Conservation (phyloP, 2,329 filamentous ascomycete genomes). For the Pestalotiopsis sp. region DNA sequence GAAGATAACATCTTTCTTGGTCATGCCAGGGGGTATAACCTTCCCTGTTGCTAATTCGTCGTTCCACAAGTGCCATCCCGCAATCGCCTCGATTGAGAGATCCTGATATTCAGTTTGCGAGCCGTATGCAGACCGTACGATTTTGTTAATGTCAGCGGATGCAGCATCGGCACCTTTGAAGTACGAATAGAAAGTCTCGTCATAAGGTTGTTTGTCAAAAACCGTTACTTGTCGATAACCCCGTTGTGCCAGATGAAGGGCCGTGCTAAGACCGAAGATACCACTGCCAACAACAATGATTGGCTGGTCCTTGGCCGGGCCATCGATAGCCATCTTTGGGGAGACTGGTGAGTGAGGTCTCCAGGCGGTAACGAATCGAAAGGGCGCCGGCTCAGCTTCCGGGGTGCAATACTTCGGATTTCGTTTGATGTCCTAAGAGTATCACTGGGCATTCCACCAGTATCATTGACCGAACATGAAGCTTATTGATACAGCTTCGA, state of each 20-base stretch:
- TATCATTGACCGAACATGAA: background rate
- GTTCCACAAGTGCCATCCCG: conserved; percentile 46
- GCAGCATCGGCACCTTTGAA: conserved; percentile 35
- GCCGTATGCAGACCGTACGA: conserved; percentile 43
- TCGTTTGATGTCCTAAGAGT: background rate
- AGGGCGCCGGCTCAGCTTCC: too few relatives aligned
- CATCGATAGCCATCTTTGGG: background rate
- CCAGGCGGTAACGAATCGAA: too few relatives aligned
- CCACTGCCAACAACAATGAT: conserved; percentile 42
- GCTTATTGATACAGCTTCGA: background rate
- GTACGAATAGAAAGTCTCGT: conserved; percentile 40
- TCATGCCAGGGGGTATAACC: conserved; percentile 37
- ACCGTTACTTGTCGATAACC: conserved; percentile 49
- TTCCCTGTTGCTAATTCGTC: conserved; percentile 29
- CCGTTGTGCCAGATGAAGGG: conserved; percentile 40
- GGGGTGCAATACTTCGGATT: too few relatives aligned
- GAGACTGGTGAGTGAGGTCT: too few relatives aligned
- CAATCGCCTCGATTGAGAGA: conserved; percentile 41
- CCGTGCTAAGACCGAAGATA: conserved; percentile 41
- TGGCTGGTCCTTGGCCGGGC: conserved; percentile 11
- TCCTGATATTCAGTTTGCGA: conserved; percentile 44
- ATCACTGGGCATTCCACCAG: background rate
- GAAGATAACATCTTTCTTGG: conserved; percentile 34
- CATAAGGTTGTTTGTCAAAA: conserved; percentile 47
- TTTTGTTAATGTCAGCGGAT: conserved; percentile 42